A percentile compares a stretch with the other conserved stretches of the same genome.
phyloP scores from a whole-genome alignment of 2,329 filamentous ascomycete genomes.

The Fusarium setosum region DNA sequence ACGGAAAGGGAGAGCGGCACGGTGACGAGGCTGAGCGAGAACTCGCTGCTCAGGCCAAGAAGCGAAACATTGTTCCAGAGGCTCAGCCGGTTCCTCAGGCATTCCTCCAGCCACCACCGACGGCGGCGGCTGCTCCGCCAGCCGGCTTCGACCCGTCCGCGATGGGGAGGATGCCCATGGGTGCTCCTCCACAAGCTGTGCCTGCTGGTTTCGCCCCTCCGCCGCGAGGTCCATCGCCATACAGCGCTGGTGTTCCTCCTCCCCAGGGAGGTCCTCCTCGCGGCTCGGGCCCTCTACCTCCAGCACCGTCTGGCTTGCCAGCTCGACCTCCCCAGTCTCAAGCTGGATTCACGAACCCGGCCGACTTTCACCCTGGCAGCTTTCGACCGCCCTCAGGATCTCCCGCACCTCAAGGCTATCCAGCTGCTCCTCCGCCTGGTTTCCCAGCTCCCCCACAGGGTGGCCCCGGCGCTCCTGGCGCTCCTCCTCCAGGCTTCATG shows the following conservation, averaged over 20 bases:
- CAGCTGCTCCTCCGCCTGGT: slow-evolving; percentile 53
- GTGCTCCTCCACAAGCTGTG: slow-evolving; percentile 48
- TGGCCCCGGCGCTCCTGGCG: slow-evolving; percentile 45
- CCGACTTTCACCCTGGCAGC: slow-evolving; percentile 59
- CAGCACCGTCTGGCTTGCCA: slow-evolving; percentile 62
- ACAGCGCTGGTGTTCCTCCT: slow-evolving; percentile 41
- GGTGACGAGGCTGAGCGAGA: slow-evolving; percentile 94
- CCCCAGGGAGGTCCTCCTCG: slow-evolving; percentile 44
- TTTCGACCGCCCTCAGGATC: slow-evolving; percentile 54
- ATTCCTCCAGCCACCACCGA: slow-evolving; percentile 63
- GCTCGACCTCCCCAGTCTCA: slow-evolving; percentile 61
- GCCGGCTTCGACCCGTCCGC: slow-evolving; percentile 51
- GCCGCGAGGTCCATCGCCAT: slow-evolving; percentile 48
- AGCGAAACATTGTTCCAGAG: slow-evolving; percentile 90
- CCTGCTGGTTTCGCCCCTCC: slow-evolving; percentile 53
- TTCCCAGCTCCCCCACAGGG: slow-evolving; percentile 53
- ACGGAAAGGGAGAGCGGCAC: slow-evolving; percentile 95
- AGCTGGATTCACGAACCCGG: slow-evolving; percentile 57
- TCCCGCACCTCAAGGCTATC: slow-evolving; percentile 52
- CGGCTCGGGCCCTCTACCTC: slow-evolving; percentile 55
- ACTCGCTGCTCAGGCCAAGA: slow-evolving; percentile 91
- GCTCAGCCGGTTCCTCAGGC: slow-evolving; percentile 80
- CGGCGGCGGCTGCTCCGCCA: slow-evolving; percentile 39
- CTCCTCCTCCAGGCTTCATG: slow-evolving; percentile 56
- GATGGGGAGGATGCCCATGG: slow-evolving; percentile 45